Base-by-base conservation (phyloP, 129 eudicot species). In the Flaveria ramosissima region DNA sequence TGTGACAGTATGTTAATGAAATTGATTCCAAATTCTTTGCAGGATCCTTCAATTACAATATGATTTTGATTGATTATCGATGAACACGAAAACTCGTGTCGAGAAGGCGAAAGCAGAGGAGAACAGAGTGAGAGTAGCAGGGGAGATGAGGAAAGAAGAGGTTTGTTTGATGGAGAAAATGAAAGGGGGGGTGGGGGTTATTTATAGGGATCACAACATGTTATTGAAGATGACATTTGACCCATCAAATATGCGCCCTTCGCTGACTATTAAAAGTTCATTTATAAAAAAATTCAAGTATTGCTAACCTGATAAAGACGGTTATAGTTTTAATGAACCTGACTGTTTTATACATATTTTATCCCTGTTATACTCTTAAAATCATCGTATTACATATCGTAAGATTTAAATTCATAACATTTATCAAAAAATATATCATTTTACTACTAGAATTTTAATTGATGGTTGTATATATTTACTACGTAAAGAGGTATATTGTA, bases 111-210 rank as follows among this genome's bases (percentile, higher is more conserved):
- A 56, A 17, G n/a, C 30, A 47, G 2, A 14, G 20, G 11, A 15
- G 41, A 20, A 9, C 51, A 15, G 68, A 62, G 78, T 75, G 61
- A 27, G n/a, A 62, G 62, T 61, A 59, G 61, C 48, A 26, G 48
- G 39, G 63, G 68, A 51, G 39, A 23, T 51, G 16, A 36, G 73
- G 72, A 36, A 46, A 72, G 75, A 65, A 53, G 50, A 51, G 27
- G 72, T 70, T 24, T 24, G 32, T 39, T n/a, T 20, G 83, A 73
- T 80, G 84, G 74, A 47, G 76, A 80, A 74, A 74, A 80, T 74
- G 84, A 74, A 80, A 72, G 80, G 42, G 47, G 47, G 14, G 23
- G 13, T 21, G 65, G 56, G 42, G 80, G 64, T 55, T 80, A 80
- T 80, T 80, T 80, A 80, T 80, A 80, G 80, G 63, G 55, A 79